Evolutionary conservation across 805 yeast species (phyloP), one percentile per base, ranked within the genome.

Genomic region (Schwanniomyces polymorphus): DNA sequence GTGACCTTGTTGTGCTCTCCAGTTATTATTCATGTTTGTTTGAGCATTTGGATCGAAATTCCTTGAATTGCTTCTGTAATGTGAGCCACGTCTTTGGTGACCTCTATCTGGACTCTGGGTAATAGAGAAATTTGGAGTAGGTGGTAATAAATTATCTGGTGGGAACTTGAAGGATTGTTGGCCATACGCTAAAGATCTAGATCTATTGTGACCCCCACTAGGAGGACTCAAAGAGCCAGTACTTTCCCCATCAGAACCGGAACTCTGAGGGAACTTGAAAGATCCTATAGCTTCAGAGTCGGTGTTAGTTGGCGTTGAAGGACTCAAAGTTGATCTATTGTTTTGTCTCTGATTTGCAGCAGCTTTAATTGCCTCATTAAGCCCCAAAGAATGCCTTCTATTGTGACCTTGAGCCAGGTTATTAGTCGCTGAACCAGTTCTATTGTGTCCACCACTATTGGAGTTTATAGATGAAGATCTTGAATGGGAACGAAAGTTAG

Each of bases 341-440:
- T 63, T 61, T 49, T 69, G 74, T 64, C 91, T 79, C 63, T 89
- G 94, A 55, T 84, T 85, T 4, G 97, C 97, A n/a, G 99, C 99
- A 6, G 97, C 97, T 56, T 85, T 85, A 58, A 88, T 91, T 10
- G 98, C 98, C 68, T 92, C 99, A 44, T 84, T 84, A 48, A 92
- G 75, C 2, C 96, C 97, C 49, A 92, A 72, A 0, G 97, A 91
- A 64, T 92, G 98, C 64, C 99, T 82, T 71, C 99, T 83, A 37
- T 77, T 72, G 63, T 92, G 99, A 29, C 97, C 97, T 50, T 74
- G 69, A 35, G 57, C 61, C 45, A 44, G 43, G 33, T 42, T 51
- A 43, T 57, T 52, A 31, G 53, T 50, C 25, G 64, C 49, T 3
- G 71, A 61, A 10, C 70, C 71, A 5, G 76, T 63, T 45, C 74